Conservation (phyloP, 2,329 filamentous ascomycete species). For the Penicillium paneum region DNA sequence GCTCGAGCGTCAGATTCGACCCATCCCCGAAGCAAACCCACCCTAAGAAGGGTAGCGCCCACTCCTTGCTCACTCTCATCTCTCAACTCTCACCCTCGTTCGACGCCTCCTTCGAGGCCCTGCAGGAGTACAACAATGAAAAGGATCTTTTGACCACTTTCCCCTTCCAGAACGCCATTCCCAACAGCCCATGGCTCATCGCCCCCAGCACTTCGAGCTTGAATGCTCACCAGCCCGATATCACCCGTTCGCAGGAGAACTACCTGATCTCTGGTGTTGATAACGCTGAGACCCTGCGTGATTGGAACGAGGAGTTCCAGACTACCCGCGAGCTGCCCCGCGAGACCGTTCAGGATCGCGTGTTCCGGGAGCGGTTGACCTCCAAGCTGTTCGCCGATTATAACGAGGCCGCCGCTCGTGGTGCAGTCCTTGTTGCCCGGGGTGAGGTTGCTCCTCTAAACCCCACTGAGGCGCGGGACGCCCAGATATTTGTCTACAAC, state of each 20-base stretch:
- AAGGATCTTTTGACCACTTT: constrained; percentile 89
- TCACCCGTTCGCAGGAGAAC: constrained; percentile 86
- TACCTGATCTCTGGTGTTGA: constrained; percentile 87
- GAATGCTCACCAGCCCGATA: constrained; percentile 73
- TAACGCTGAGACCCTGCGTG: constrained; percentile 87
- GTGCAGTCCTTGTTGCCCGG: constrained; percentile 84
- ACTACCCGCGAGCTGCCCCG: constrained; percentile 92
- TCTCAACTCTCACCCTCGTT: constrained; percentile 81
- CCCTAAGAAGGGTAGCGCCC: constrained; percentile 74
- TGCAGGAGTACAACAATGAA: constrained; percentile 80
- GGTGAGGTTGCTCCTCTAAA: constrained; percentile 93
- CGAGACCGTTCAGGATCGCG: constrained; percentile 89
- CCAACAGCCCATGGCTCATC: constrained; percentile 88
- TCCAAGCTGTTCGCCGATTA: constrained; percentile 98
- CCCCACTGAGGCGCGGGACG: constrained; percentile 86
- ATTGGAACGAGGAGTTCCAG: constrained; percentile 99
- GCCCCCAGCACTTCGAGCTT: constrained; percentile 61
- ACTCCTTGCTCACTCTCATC: constrained; percentile 82
- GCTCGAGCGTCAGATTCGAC: constrained; percentile 91
- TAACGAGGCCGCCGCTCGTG: constrained; percentile 88
- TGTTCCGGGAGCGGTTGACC: constrained; percentile 89
- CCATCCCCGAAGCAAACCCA: constrained; percentile 69
- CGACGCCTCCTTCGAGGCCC: constrained; percentile 65
- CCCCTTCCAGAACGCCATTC: constrained; percentile 92
- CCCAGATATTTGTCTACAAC: constrained; percentile 99